Percentiles rank a stretch among this genome's conserved stretches.
These are phyloP conservation scores for Hericium coralloides DNA, from an alignment of 768 basidiomycete species.

Conservation along the genomic window DNA sequence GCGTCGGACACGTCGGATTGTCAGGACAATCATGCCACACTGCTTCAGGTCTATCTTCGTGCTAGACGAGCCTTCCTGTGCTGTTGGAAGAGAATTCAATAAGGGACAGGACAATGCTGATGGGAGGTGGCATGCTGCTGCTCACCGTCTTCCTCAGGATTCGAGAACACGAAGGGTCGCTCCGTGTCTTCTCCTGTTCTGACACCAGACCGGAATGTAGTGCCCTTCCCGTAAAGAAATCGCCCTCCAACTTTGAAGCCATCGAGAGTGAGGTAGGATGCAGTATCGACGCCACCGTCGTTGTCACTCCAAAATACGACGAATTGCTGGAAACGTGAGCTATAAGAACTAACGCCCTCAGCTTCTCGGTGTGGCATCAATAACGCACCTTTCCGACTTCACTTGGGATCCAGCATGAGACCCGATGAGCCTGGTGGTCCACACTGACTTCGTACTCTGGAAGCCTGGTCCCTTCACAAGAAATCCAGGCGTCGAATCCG, in stretches of 20 bases:
- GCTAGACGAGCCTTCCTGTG: constrained; percentile 1
- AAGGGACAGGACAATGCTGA: not conserved
- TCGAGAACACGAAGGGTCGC: constrained; percentile 53
- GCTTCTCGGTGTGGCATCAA: not conserved
- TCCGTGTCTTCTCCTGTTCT: constrained; percentile 42
- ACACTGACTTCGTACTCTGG: constrained; percentile 49
- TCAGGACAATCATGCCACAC: constrained; percentile 2
- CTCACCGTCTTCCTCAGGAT: constrained; percentile 20
- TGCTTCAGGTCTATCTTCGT: not conserved
- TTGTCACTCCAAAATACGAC: constrained; percentile 58
- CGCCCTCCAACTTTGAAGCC: constrained; percentile 22
- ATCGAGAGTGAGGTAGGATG: constrained; percentile 56
- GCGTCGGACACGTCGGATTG: not conserved
- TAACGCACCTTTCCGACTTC: constrained; percentile 43
- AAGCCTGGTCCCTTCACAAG: constrained; percentile 37
- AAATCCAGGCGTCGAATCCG: constrained; percentile 66
- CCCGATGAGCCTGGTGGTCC: constrained; percentile 32
- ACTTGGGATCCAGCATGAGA: constrained; percentile 65
- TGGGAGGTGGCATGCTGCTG: constrained; percentile 28
- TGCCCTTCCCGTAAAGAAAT: constrained; percentile 41
- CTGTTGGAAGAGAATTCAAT: not conserved
- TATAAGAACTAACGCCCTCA: not conserved
- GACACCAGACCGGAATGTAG: constrained; percentile 43
- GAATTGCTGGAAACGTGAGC: constrained; percentile 35
- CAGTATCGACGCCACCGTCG: constrained; percentile 43